Base-by-base conservation (phyloP, 495 filamentous ascomycete species). In the Xylaria intraflava region DNA sequence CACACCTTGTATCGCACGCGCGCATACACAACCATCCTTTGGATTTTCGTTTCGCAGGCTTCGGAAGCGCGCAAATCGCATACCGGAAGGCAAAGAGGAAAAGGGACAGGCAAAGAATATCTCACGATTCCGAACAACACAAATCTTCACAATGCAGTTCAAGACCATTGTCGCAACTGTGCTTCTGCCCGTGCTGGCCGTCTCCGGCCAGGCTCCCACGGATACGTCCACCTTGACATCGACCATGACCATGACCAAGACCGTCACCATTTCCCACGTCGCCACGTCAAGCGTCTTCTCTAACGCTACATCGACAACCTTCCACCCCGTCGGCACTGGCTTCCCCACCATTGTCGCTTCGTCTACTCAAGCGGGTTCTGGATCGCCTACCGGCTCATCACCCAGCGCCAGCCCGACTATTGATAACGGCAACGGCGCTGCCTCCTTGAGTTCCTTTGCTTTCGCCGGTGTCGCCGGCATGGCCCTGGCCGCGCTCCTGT, bases 191-290 rank as follows among this genome's bases (percentile, higher is more conserved):
- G 53, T 73, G 49, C 62, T 68, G 56, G 71, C 72, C 30, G 56
- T 72, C 35, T 68, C 72, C 7, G 64, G 45, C 22, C 14, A 38
- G 2, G 35, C 16, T 29, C 27, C 27, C 9, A 4, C 27, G 4
- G 51, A 64, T 12, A 74, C 71, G 39, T 67, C 68, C 2, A 79
- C 75, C 36, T 56, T 67, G 45, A 79, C 77, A 50, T 76, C 72
- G 39, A 77, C 71, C 24, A 58, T 71, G 58, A 78, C 76, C 29
- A 68, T 78, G 60, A 80, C 77, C 57, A 71, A 73, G 63, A 79
- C 75, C 17, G 64, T 80, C 65, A 80, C 72, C 49, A 72, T 78
- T 51, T 55, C 61, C 49, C 65, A 64, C 53, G 68, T 67, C 29
- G 61, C 69, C 55, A 68, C 55, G 0, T 46, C 60, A 12, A 69